phyloP scores from a whole-genome alignment of 1,284 basidiomycete species.

The Tetrapyrgos nigripes region DNA sequence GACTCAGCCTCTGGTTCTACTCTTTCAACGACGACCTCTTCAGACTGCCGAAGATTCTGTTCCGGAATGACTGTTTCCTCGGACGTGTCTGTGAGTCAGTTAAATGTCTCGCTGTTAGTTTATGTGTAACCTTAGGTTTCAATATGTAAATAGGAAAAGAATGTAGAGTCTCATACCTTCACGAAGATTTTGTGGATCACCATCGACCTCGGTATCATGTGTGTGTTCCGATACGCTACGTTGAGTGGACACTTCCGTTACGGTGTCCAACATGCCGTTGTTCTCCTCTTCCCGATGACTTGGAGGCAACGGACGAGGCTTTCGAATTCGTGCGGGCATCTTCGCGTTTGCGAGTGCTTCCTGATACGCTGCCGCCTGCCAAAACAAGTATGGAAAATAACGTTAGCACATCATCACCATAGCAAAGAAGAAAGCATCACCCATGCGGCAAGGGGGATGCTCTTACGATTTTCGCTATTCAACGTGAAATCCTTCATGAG shows the following conservation, averaged over 20 bases:
- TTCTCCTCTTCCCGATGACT: constrained; percentile 11
- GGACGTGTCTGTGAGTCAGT: constrained; percentile 5
- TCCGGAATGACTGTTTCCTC: constrained; percentile 9
- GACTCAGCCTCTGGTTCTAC: too few relatives aligned
- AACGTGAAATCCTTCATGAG: constrained; percentile 16
- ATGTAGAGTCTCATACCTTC: constrained; percentile 5
- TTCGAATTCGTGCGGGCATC: constrained; percentile 14
- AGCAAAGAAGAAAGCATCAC: constrained; percentile 11
- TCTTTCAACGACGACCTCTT: constrained; percentile 7
- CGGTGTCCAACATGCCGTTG: constrained; percentile 13
- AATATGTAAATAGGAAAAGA: not conserved
- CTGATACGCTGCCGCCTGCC: constrained; percentile 17
- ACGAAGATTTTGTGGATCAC: not conserved
- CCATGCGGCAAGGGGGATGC: constrained; percentile 19
- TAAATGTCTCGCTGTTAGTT: constrained; percentile 11
- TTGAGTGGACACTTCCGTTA: constrained; percentile 16
- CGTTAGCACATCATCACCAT: constrained; percentile 1
- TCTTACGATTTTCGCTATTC: constrained; percentile 17
- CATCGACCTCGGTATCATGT: not conserved
- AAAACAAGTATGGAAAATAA: not conserved
- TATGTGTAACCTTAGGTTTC: not conserved
- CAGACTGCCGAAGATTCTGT: constrained; percentile 4
- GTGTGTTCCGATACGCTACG: constrained; percentile 1
- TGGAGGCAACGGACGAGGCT: constrained; percentile 8
- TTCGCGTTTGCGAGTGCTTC: constrained; percentile 16